A percentile compares a stretch with the other conserved stretches of the same genome.
Conservation (phyloP, 2,329 filamentous ascomycete species). For the Ophiostoma ips region DNA sequence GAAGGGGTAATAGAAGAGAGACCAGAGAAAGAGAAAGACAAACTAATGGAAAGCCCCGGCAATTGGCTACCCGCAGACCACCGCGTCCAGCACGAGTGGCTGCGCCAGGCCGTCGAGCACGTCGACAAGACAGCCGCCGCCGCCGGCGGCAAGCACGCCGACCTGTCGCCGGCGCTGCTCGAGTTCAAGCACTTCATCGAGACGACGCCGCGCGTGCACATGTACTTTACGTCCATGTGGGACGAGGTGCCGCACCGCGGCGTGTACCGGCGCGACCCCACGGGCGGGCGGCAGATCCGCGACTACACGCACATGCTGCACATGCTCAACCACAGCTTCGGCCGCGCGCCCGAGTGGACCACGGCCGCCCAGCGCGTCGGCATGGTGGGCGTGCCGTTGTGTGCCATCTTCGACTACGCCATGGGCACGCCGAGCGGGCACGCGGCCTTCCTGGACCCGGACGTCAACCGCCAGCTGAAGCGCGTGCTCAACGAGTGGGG, state of each 20-base stretch:
- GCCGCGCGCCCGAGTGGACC: constrained; percentile 37
- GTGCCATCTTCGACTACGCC: constrained; percentile 39
- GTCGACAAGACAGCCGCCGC: constrained; percentile 30
- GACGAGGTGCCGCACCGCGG: constrained; percentile 47
- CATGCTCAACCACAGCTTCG: constrained; percentile 48
- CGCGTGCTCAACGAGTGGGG: constrained; percentile 45
- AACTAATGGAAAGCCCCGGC: constrained; percentile 28
- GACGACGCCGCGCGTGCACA: constrained; percentile 45
- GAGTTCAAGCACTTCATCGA: constrained; percentile 58
- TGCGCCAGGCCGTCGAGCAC: constrained; percentile 40
- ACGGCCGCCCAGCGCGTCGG: constrained; percentile 36
- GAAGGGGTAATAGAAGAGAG: background rate
- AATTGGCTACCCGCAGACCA: constrained; percentile 52
- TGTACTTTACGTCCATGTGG: constrained; percentile 57
- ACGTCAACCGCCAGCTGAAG: constrained; percentile 39
- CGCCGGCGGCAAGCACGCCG: constrained; percentile 20
- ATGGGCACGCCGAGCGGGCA: constrained; percentile 41
- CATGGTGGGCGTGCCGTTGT: constrained; percentile 40
- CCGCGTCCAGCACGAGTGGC: constrained; percentile 47
- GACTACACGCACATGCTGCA: constrained; percentile 53
- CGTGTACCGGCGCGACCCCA: constrained; percentile 47
- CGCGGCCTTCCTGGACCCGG: constrained; percentile 39
- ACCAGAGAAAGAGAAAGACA: background rate
- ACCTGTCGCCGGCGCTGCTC: constrained; percentile 43
- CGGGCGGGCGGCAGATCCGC: constrained; percentile 46